phyloP scores from a whole-genome alignment of 1,284 basidiomycete species.

The Takashimella tepidaria region DNA sequence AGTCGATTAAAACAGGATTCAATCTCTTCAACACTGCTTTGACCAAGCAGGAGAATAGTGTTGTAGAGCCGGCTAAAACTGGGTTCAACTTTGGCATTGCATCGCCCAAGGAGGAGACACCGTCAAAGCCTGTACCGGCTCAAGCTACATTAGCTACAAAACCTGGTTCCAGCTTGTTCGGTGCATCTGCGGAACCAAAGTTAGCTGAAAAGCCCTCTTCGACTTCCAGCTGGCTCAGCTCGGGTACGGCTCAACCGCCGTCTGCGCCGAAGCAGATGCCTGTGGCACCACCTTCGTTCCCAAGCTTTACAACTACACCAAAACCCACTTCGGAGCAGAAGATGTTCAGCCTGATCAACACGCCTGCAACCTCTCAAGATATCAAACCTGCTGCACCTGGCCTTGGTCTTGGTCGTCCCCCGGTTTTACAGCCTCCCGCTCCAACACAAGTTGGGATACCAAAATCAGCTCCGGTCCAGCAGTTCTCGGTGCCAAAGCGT shows the following conservation, averaged over 20 bases:
- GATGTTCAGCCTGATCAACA: conserved; percentile 1
- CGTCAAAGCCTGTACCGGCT: not conserved
- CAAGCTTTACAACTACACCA: not conserved
- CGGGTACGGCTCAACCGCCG: not conserved
- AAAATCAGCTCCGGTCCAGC: not conserved
- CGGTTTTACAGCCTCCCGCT: not conserved
- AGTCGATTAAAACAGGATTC: not conserved
- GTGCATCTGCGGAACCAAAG: not conserved
- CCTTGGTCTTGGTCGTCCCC: conserved; percentile 11
- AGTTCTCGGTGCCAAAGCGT: conserved; percentile 24
- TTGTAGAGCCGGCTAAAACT: not conserved
- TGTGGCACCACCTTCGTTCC: conserved; percentile 4
- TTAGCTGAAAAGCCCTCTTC: not conserved
- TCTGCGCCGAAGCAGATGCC: not conserved
- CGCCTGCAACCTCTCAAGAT: conserved; percentile 2
- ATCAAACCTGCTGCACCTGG: not conserved
- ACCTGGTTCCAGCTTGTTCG: not conserved
- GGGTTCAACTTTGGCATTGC: not conserved
- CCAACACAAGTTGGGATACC: not conserved
- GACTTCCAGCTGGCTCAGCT: not conserved
- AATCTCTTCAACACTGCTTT: not conserved
- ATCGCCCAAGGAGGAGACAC: not conserved
- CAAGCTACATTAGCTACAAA: no score
- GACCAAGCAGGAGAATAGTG: not conserved
- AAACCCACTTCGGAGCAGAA: conserved; percentile 4